These are phyloP conservation scores for Carnegiea gigantea DNA, from an alignment of 179 eudicot species.

Conservation along the genomic window DNA sequence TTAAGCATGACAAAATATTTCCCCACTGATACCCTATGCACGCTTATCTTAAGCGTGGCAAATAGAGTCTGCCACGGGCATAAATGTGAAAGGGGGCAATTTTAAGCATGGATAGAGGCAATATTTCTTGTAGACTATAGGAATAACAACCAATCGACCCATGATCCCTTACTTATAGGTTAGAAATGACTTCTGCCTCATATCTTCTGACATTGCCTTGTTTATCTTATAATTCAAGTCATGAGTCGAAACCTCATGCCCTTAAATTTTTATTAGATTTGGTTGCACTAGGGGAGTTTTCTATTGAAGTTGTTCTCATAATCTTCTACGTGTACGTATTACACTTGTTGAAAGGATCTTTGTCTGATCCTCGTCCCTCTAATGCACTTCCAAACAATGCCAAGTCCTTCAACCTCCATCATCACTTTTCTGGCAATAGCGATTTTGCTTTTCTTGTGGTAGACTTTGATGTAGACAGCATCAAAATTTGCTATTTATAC, in stretches of 20 bases:
- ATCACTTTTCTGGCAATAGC: conserved; percentile 45
- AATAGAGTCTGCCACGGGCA: no score
- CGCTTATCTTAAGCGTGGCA: no score
- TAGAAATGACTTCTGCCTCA: conserved; percentile 72
- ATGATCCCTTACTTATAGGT: conserved; percentile 78
- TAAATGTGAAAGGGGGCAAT: no score
- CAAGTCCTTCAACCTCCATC: conserved; percentile 70
- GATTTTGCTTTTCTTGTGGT: conserved; percentile 42
- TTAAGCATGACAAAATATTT: no score
- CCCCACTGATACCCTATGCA: no score
- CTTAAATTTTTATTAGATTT: conserved; percentile 11
- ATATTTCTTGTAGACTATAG: no score
- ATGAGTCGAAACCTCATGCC: conserved; percentile 48
- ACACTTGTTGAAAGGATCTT: conserved; percentile 55
- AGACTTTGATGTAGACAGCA: neutral
- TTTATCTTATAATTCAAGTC: conserved; percentile 67
- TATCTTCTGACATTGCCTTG: conserved; percentile 56
- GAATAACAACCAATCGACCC: conserved; percentile 48
- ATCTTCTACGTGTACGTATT: neutral
- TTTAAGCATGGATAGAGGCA: no score
- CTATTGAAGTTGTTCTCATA: neutral
- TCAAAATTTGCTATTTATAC: no score
- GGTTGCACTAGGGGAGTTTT: neutral
- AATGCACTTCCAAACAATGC: conserved; percentile 76
- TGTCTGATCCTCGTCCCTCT: conserved; percentile 62